Evolutionary conservation across 352 stramenopile genomes (phyloP).

Genomic region (Phytopythium kandeliae): DNA sequence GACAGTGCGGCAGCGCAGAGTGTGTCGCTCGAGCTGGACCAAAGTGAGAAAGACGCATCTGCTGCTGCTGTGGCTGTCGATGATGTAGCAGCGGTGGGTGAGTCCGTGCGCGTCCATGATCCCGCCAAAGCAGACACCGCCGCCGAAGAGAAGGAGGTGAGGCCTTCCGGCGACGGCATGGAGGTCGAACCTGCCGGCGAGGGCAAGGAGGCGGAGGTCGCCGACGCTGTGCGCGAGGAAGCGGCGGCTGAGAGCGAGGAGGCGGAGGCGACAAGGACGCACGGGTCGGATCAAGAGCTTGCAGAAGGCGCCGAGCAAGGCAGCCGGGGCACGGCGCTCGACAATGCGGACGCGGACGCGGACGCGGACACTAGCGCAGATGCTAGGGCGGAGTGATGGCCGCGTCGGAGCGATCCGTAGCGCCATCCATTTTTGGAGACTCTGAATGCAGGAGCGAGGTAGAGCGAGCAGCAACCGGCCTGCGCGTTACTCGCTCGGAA

Average conservation of each 20-base stretch:
- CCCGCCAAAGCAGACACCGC: background rate
- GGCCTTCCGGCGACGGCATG: background rate
- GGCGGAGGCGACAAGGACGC: background rate
- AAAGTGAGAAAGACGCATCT: background rate
- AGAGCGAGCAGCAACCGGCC: no score
- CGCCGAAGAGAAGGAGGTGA: background rate
- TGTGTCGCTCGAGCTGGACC: background rate
- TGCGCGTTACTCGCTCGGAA: no score
- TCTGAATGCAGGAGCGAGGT: no score
- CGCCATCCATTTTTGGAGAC: no score
- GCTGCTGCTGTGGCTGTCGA: background rate
- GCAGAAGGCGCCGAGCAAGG: background rate
- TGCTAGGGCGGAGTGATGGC: conserved; percentile 1
- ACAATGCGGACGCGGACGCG: conserved; percentile 1
- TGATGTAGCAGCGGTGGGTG: background rate
- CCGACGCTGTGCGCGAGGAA: background rate
- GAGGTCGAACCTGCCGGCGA: background rate
- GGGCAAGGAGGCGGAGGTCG: background rate
- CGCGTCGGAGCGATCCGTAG: no score
- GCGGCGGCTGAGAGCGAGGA: background rate
- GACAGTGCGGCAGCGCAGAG: background rate
- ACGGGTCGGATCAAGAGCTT: background rate
- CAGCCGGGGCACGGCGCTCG: conserved; percentile 1
- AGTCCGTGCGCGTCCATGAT: background rate
- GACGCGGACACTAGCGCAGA: no score